These are phyloP conservation scores for Cucurbita pepo DNA, from an alignment of 306 rosid genomes.

Conservation along the genomic window DNA sequence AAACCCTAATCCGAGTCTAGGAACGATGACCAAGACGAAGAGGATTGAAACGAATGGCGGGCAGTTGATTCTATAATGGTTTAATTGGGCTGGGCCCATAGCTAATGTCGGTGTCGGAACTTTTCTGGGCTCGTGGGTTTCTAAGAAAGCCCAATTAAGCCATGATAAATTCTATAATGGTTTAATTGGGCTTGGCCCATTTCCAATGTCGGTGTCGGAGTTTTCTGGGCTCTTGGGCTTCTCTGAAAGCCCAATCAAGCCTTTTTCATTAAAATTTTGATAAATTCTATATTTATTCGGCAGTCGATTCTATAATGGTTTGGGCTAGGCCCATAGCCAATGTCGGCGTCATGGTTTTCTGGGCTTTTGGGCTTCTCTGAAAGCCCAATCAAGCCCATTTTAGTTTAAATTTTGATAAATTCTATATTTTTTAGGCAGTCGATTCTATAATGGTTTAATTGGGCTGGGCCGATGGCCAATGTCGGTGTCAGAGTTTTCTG, in stretches of 20 bases:
- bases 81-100: background rate
- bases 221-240: background rate
- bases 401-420: too few relatives aligned
- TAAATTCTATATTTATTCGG: background rate
- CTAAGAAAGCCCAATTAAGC: background rate
- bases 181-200: background rate
- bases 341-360: background rate
- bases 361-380: background rate
- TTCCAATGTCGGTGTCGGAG: background rate
- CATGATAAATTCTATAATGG: background rate
- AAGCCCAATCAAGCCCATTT: background rate
- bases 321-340: background rate
- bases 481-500: background rate
- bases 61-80: background rate
- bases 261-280: too few relatives aligned
- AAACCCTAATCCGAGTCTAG: background rate
- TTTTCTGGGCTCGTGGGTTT: background rate
- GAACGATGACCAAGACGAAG: background rate
- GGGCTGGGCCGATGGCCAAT: background rate
- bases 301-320: background rate
- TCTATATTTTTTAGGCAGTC: background rate
- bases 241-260: background rate
- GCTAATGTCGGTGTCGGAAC: background rate
- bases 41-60: background rate
- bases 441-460: background rate